phyloP scores from a whole-genome alignment of 768 basidiomycete genomes.

The Hygrophoropsis aurantiaca region DNA sequence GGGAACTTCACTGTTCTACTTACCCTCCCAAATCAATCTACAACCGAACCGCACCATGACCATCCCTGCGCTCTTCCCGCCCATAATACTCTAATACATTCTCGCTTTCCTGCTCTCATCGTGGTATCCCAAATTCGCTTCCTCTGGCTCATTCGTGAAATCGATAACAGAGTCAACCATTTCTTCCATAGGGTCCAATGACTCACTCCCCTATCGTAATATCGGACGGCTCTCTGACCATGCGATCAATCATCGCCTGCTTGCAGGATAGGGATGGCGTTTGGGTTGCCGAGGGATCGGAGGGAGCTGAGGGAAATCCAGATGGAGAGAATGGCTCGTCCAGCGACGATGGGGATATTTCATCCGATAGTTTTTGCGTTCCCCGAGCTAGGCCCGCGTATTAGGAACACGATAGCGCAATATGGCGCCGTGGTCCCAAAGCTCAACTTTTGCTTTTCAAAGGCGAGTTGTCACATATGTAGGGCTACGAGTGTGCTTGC shows the following conservation, averaged over 20 bases:
- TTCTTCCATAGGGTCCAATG: too few relatives aligned
- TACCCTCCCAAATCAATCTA: too few relatives aligned
- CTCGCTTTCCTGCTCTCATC: constrained; percentile 79
- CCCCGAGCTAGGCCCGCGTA: constrained; percentile 75
- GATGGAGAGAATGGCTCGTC: constrained; percentile 56
- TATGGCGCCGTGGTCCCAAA: constrained; percentile 93
- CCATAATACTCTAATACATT: constrained; percentile 49
- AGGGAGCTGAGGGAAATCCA: constrained; percentile 38
- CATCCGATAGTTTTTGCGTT: constrained; percentile 60
- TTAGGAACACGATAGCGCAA: constrained; percentile 59
- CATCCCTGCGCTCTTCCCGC: constrained; percentile 52
- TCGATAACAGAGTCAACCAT: too few relatives aligned
- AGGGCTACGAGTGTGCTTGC: constrained; percentile 61
- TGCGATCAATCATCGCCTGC: constrained; percentile 75
- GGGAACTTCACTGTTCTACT: too few relatives aligned
- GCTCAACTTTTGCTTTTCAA: constrained; percentile 94
- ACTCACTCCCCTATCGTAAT: too few relatives aligned
- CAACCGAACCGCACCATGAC: too few relatives aligned
- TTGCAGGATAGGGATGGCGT: constrained; percentile 83
- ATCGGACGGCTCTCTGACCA: constrained; percentile 57
- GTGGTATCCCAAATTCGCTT: constrained; percentile 84
- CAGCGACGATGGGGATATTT: constrained; percentile 49
- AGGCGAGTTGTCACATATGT: constrained; percentile 44
- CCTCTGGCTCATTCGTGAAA: too few relatives aligned
- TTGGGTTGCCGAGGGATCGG: constrained; percentile 78